Evolutionary conservation across 805 yeast genomes (phyloP), one percentile per base, ranked within the genome.

Genomic region (Cephaloascus fragrans): DNA sequence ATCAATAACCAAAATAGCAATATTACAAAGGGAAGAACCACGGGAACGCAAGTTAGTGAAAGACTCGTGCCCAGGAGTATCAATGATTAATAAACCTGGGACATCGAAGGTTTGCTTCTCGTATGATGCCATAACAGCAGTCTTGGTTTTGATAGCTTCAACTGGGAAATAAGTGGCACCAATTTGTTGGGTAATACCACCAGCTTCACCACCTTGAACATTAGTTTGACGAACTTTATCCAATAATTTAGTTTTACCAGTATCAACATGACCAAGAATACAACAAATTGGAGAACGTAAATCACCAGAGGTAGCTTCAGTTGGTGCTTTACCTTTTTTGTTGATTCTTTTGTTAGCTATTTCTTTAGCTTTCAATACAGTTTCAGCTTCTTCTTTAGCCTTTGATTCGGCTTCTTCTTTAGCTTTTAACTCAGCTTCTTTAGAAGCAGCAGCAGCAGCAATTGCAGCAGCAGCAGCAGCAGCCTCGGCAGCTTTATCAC

Each of bases 121-220:
- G 57, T 79, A 83, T 47, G 78, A 71, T 41, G 84, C 77, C 97
- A 93, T 90, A 37, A 83, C 94, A 35, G 78, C 83, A 19, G 97
- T 93, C 69, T 93, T 93, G 56, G 79, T 79, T 62, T 81, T 80
- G 54, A 93, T 86, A 34, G 97, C 88, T 23, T 83, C 94, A 49
- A 93, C 88, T 44, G 98, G 98, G 86, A 93, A 93, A 62, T 93
- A 93, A 18, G 99, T 93, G 41, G 99, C 99, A 77, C 99, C 99
- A 58, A 93, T 93, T 68, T 93, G 99, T 75, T 93, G 99, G 47
- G 99, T 93, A 61, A 93, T 93, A 71, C 99, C 99, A 71, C 99
- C 99, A 40, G 99, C 99, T 70, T 93, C 99, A 57, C 98, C 99
- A 61, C 97, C 99, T 71, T 93, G 99, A 44, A 93, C 99, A 57